Evolutionary conservation across 257 asterid species (phyloP).

Genomic region (Salvia rosmarinus): DNA sequence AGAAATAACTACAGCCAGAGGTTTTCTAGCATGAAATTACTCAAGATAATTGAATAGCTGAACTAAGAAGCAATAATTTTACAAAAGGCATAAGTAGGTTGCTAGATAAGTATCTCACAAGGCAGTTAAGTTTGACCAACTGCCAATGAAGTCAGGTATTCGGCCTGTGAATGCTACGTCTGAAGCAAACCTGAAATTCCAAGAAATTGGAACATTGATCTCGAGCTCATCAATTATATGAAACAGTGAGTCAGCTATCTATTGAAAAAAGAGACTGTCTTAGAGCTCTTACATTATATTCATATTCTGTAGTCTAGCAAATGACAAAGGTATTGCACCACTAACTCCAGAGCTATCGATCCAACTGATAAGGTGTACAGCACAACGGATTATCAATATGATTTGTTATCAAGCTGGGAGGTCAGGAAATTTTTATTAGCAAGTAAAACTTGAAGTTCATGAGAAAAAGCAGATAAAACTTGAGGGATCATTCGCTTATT

Average conservation of each 20-base stretch:
- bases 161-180: conserved; percentile 42
- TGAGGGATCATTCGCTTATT: background rate
- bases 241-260: too few relatives aligned
- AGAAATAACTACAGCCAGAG: background rate
- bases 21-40: conserved; percentile 2
- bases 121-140: conserved; percentile 37
- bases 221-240: background rate
- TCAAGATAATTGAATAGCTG: background rate
- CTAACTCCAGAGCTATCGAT: conserved; percentile 62
- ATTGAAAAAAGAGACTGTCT: background rate
- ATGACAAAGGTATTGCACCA: conserved; percentile 57
- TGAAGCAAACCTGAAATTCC: conserved; percentile 45
- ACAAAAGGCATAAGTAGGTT: background rate
- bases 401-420: background rate
- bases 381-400: background rate
- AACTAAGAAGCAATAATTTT: conserved; percentile 3
- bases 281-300: conserved; percentile 45
- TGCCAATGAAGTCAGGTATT: conserved; percentile 55
- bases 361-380: conserved; percentile 41
- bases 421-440: background rate
- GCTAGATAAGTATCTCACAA: conserved; percentile 38
- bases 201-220: background rate
- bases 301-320: conserved; percentile 49
- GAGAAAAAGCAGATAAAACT: background rate
- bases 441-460: background rate